A percentile compares a stretch with the other conserved stretches of the same genome.
These are phyloP conservation scores for Cryomyces minteri DNA, from an alignment of 495 filamentous ascomycete genomes.

Conservation along the genomic window DNA sequence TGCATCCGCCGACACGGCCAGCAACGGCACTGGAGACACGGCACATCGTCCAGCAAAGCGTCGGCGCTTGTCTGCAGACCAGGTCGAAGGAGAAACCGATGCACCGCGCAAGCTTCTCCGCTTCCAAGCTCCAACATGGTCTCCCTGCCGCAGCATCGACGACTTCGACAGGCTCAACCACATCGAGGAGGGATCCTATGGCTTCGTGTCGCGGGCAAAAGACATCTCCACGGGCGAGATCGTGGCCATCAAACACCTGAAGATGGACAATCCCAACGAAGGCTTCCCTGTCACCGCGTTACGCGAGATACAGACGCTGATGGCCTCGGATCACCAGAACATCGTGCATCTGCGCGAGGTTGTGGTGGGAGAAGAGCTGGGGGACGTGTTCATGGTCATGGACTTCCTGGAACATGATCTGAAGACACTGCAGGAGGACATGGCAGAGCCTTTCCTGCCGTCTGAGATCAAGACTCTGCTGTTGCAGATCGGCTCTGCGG, in stretches of 20 bases:
- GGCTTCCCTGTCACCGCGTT: conserved; percentile 87
- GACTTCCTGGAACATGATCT: conserved; percentile 98
- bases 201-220: conserved; percentile 74
- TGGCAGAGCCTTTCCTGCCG: conserved; percentile 82
- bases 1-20: not conserved
- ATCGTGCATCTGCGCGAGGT: conserved; percentile 70
- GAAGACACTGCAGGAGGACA: conserved; percentile 80
- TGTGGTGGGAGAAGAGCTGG: conserved; percentile 62
- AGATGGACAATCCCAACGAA: conserved; percentile 68
- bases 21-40: not conserved
- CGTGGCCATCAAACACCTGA: conserved; percentile 86
- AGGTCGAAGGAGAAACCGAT: conserved; percentile 3
- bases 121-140: conserved; percentile 52
- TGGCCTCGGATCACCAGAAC: conserved; percentile 49
- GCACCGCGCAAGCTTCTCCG: conserved; percentile 36
- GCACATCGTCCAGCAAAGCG: conserved; percentile 32
- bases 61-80: conserved; percentile 25
- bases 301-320: conserved; percentile 65
- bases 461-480: conserved; percentile 89
- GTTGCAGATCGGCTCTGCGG: conserved; percentile 61
- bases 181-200: conserved; percentile 95
- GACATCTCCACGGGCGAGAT: conserved; percentile 68
- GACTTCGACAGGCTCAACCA: conserved; percentile 86
- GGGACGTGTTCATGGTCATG: conserved; percentile 48
- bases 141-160: conserved; percentile 62